Percentiles rank a stretch among this genome's conserved stretches.
phyloP scores from a whole-genome alignment of 2,329 filamentous ascomycete species.

The Fusarium subglutinans region DNA sequence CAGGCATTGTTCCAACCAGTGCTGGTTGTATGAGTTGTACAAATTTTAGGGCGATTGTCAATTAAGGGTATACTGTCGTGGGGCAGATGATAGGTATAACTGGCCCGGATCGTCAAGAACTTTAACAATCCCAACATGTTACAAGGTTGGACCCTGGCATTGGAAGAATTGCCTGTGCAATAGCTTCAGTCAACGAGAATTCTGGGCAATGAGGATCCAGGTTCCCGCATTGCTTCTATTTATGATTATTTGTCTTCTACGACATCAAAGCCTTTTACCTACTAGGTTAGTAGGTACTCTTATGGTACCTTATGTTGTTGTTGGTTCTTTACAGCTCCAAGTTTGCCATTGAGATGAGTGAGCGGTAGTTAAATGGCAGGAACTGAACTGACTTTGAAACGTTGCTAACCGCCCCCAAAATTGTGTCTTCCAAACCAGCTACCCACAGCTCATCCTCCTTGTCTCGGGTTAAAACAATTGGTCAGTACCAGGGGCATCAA shows the following conservation, averaged over 20 bases:
- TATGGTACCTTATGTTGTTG: neutral
- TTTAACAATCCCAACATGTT: slow-evolving; percentile 10
- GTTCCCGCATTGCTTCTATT: slow-evolving; percentile 19
- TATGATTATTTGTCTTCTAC: neutral
- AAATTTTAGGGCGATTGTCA: neutral
- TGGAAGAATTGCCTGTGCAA: slow-evolving; percentile 2
- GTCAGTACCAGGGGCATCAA: slow-evolving; percentile 6
- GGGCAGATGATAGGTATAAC: neutral
- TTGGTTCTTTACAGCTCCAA: neutral
- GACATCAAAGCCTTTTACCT: neutral
- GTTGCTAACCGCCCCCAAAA: neutral
- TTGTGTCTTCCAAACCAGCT: neutral
- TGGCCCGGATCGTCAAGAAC: slow-evolving; percentile 11
- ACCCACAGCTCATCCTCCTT: slow-evolving; percentile 19
- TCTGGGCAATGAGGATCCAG: neutral
- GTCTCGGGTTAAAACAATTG: slow-evolving; percentile 32
- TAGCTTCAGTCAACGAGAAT: slow-evolving; percentile 2
- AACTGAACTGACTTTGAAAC: slow-evolving; percentile 19
- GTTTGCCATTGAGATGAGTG: slow-evolving; percentile 18
- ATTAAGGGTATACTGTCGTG: slow-evolving; percentile 18
- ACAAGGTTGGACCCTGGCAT: slow-evolving; percentile 21
- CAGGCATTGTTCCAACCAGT: slow-evolving; percentile 12
- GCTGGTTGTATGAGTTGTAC: slow-evolving; percentile 23
- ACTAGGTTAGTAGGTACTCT: neutral
- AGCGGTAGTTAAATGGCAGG: slow-evolving; percentile 21